phyloP scores from a whole-genome alignment of 2,329 filamentous ascomycete genomes.

The Colletotrichum brevisporum region DNA sequence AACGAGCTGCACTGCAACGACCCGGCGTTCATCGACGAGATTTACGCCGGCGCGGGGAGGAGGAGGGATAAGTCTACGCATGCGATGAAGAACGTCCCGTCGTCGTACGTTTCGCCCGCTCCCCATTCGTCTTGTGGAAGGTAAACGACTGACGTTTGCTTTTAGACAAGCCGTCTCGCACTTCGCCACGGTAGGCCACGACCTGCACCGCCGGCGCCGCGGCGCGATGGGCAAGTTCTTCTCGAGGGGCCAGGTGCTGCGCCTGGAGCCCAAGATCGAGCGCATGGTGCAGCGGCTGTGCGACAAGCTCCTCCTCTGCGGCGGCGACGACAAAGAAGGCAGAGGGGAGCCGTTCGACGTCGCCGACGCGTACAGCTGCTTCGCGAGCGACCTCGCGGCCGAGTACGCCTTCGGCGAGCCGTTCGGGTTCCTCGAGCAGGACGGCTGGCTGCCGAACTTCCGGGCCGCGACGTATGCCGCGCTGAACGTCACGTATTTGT shows the following conservation, averaged over 20 bases:
- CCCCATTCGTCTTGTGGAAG: too few species aligned
- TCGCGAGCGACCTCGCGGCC: constrained; percentile 53
- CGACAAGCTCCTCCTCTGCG: constrained; percentile 39
- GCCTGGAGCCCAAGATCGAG: constrained; percentile 16
- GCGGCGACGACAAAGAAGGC: constrained; percentile 19
- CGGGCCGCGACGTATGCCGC: background rate
- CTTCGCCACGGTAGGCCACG: constrained; percentile 50
- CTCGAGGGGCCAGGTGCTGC: constrained; percentile 43
- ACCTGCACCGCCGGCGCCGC: constrained; percentile 50
- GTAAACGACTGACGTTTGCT: too few species aligned
- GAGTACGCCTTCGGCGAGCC: constrained; percentile 54
- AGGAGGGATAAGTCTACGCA: constrained; percentile 23
- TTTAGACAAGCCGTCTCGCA: background rate
- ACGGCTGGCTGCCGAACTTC: constrained; percentile 53
- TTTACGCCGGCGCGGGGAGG: constrained; percentile 47
- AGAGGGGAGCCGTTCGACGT: constrained; percentile 47
- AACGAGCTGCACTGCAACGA: constrained; percentile 56
- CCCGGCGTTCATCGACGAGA: constrained; percentile 51
- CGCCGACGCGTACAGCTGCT: constrained; percentile 54
- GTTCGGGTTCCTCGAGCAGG: constrained; percentile 49
- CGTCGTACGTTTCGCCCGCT: too few species aligned
- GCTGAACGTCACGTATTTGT: background rate
- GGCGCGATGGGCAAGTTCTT: constrained; percentile 51
- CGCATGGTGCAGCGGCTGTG: constrained; percentile 14
- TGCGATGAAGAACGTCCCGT: constrained; percentile 10